These are phyloP conservation scores for Candolleomyces aberdarensis DNA, from an alignment of 768 basidiomycete genomes.

Conservation along the genomic window DNA sequence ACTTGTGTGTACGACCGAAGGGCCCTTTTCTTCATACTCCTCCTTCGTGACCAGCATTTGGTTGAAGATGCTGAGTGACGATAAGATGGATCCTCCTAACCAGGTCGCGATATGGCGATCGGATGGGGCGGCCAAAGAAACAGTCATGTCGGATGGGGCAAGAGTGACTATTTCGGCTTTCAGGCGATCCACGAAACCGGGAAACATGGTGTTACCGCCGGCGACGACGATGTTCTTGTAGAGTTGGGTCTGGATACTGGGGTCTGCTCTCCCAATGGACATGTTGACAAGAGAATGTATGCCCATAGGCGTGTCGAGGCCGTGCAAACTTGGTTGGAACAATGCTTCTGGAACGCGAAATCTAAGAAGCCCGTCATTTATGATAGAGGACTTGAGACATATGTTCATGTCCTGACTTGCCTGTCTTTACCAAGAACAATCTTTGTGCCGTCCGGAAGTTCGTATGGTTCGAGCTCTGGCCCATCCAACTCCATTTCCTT, in stretches of 20 bases:
- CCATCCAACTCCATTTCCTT: conserved; percentile 60
- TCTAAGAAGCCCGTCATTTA: not conserved
- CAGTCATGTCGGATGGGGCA: conserved; percentile 21
- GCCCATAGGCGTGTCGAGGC: not conserved
- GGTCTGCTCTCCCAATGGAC: conserved; percentile 52
- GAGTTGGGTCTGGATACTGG: conserved; percentile 51
- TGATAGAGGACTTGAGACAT: not conserved
- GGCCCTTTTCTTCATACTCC: conserved; percentile 4
- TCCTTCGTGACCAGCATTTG: not conserved
- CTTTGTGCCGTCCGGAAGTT: conserved; percentile 69
- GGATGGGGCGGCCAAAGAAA: conserved; percentile 18
- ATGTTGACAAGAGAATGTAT: conserved; percentile 26
- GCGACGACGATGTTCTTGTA: conserved; percentile 59
- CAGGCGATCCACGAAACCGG: conserved; percentile 55
- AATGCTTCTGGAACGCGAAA: conserved; percentile 1
- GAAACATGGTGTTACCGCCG: conserved; percentile 56
- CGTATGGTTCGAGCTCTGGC: conserved; percentile 58
- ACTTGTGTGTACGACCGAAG: conserved; percentile 1
- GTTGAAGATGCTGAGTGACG: conserved; percentile 1
- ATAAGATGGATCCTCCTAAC: conserved; percentile 6
- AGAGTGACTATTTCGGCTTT: conserved; percentile 19
- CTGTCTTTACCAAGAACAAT: conserved; percentile 74
- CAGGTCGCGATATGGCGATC: not conserved
- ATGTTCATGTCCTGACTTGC: conserved; percentile 6
- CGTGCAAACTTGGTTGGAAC: not conserved